Conservation (phyloP, 495 filamentous ascomycete genomes). For the Penicillium mononematosum region DNA sequence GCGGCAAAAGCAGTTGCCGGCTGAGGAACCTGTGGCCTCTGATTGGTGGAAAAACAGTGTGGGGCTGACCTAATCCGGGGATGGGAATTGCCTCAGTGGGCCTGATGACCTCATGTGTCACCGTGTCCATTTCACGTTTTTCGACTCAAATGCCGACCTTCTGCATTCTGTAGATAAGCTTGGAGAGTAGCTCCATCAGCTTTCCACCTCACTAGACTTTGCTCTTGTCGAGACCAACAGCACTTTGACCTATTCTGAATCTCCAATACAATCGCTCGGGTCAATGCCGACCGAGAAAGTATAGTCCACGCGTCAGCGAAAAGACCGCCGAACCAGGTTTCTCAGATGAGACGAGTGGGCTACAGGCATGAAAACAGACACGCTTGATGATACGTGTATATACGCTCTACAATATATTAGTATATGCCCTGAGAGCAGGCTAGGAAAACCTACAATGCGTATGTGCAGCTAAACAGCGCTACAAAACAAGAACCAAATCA, state of each 20-base stretch:
- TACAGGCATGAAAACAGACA: neutral
- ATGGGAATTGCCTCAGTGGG: constrained; percentile 12
- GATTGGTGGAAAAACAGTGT: constrained; percentile 21
- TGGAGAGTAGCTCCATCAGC: neutral
- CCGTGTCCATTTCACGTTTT: no score
- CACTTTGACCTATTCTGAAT: neutral
- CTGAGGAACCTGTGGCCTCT: constrained; percentile 9
- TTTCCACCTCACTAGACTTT: neutral
- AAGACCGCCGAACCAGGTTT: neutral
- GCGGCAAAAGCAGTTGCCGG: constrained; percentile 22
- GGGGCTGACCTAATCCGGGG: constrained; percentile 19
- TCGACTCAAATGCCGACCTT: constrained; percentile 23
- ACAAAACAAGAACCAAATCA: neutral
- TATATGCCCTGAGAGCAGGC: neutral
- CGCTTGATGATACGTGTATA: no score
- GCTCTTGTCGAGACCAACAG: neutral
- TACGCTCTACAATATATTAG: neutral
- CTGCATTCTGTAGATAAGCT: constrained; percentile 13
- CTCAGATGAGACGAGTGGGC: constrained; percentile 11
- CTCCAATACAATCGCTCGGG: constrained; percentile 11
- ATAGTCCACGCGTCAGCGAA: neutral
- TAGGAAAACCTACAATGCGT: neutral
- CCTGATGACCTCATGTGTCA: constrained; percentile 21
- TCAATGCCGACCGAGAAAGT: constrained; percentile 18
- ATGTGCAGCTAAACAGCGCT: neutral